Base-by-base conservation (phyloP, 768 basidiomycete species). In the Leccinum truebloodii region DNA sequence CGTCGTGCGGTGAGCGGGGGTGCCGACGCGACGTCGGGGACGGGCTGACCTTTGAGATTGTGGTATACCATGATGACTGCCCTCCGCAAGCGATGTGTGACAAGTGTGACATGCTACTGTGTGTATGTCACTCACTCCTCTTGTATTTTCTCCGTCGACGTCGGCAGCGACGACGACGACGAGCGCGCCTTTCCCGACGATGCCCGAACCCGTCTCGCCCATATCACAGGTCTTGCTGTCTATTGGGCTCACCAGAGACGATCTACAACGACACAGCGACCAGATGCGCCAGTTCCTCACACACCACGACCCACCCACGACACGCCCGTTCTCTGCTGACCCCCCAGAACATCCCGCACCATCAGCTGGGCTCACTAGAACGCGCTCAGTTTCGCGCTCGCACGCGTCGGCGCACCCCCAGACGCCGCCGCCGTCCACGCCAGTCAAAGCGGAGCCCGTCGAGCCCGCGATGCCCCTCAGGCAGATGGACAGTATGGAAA, bases 221-320 rank as follows among this genome's bases (percentile, higher is more conserved):
- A 90, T 90, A 30, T 88, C 88, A 34, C 84, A 86, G 65, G 82
- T 92, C 24, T 77, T 92, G 37, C 79, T 83, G 66, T 84, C 85
- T 18, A 80, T 92, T 46, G 89, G 90, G 55, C 81, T 92, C 69
- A 90, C 91, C 65, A 83, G 88, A 73, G 86, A 89, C 68, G 90
- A 92, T 75, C 78, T 92, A 59, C 71, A 79, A 66, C 80, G 83
- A 70, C 88, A 84, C 69, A 90, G 86, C 67, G 82, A 87, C 76
- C 83, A 90, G 72, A 92, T 92, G 90, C 87, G 89, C 55, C 85
- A 85, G 66, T 91, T 90, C 77, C 80, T 90, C 65, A 86, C 83
- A 35, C 75, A 84, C 32, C 81, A 86, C 68, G 77, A 77, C 67
- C 69, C 76, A 55, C 71, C 72, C 58, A 72, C 81, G 74, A 73